Conservation (phyloP, 371 early-diverging fungal species). For the Racocetra persica region DNA sequence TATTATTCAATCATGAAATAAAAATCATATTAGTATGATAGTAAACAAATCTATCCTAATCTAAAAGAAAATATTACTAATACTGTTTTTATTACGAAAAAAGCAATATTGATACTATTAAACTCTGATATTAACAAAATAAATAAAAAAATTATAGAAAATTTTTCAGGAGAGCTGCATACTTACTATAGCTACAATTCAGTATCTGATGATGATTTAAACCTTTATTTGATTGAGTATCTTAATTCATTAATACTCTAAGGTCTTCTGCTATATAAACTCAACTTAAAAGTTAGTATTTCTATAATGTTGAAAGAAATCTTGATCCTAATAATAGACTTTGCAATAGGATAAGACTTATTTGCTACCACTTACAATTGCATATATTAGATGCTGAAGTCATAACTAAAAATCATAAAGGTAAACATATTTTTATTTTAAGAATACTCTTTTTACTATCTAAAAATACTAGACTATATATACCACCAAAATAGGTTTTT, state of each 20-base stretch:
- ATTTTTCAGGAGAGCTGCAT: background rate
- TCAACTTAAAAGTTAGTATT: slow-evolving; percentile 45
- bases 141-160: background rate
- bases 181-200: background rate
- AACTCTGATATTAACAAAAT: slow-evolving; percentile 19
- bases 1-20: background rate
- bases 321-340: slow-evolving; percentile 44
- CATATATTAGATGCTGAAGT: slow-evolving; percentile 11
- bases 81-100: background rate
- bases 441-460: background rate
- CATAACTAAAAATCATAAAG: background rate
- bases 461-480: background rate
- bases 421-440: background rate
- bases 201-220: background rate
- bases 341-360: slow-evolving; percentile 51
- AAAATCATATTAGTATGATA: too few species aligned
- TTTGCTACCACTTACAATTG: slow-evolving; percentile 22
- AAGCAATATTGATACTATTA: slow-evolving; percentile 10
- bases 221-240: slow-evolving; percentile 34
- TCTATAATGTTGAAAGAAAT: slow-evolving; percentile 51
- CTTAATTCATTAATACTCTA: slow-evolving; percentile 41
- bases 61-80: background rate
- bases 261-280: slow-evolving; percentile 45
- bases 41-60: too few species aligned
- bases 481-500: too few species aligned